phyloP scores from a whole-genome alignment of 768 basidiomycete genomes.

The Leccinum rimulosum region DNA sequence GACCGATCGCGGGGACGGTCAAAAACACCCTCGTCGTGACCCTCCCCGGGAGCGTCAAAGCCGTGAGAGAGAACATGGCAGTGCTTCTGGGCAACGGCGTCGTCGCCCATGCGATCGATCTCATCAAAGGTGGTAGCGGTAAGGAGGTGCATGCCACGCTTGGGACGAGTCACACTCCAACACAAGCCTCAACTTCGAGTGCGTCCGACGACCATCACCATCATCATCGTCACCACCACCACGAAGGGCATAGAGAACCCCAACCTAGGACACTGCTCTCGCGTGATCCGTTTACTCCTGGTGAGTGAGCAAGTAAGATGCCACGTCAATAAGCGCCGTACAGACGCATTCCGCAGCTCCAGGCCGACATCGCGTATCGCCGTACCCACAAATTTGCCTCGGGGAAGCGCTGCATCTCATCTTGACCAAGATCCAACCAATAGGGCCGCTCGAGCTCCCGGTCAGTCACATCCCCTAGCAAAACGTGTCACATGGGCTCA shows the following conservation, averaged over 20 bases:
- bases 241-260: slow-evolving; percentile 45
- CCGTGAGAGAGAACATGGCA: slow-evolving; percentile 75
- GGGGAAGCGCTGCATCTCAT: slow-evolving; percentile 63
- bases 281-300: slow-evolving; percentile 65
- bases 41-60: slow-evolving; percentile 83
- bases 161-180: slow-evolving; percentile 29
- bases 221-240: slow-evolving; percentile 38
- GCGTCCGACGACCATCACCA: slow-evolving; percentile 20
- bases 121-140: slow-evolving; percentile 68
- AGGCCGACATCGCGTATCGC: slow-evolving; percentile 70
- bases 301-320: slow-evolving; percentile 37
- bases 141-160: slow-evolving; percentile 53
- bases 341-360: slow-evolving; percentile 44
- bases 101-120: slow-evolving; percentile 67
- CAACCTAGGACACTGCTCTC: slow-evolving; percentile 58
- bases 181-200: slow-evolving; percentile 15
- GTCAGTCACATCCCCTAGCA: slow-evolving; percentile 35
- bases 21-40: slow-evolving; percentile 69
- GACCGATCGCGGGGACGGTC: slow-evolving; percentile 78
- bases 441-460: slow-evolving; percentile 38
- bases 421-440: slow-evolving; percentile 42
- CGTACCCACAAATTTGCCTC: slow-evolving; percentile 69
- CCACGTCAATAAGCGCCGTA: not conserved
- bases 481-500: not conserved
- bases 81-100: slow-evolving; percentile 58